A percentile compares a stretch with the other conserved stretches of the same genome.
These are phyloP conservation scores for Cutaneotrichosporon sp. DNA, from an alignment of 1,284 basidiomycete species.

Conservation along the genomic window DNA sequence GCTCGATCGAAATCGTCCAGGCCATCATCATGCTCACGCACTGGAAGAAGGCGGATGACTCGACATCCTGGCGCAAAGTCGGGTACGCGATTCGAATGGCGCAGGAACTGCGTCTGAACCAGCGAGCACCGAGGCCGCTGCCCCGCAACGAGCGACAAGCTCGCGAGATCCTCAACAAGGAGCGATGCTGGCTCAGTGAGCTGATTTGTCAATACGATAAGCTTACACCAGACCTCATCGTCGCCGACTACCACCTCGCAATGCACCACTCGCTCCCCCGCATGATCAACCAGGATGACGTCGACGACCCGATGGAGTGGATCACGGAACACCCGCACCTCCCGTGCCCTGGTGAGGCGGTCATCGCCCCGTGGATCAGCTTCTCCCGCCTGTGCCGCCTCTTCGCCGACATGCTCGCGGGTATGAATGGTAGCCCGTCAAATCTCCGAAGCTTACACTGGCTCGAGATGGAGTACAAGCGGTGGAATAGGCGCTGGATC, in stretches of 20 bases:
- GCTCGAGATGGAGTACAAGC: slow-evolving; percentile 33
- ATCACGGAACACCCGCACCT: slow-evolving; percentile 37
- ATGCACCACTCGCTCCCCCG: slow-evolving; percentile 35
- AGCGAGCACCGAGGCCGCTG: slow-evolving; percentile 35
- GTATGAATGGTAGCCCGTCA: slow-evolving; percentile 33
- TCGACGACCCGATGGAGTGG: slow-evolving; percentile 34
- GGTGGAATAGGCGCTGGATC: slow-evolving; percentile 38
- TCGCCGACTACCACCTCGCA: slow-evolving; percentile 36
- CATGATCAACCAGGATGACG: slow-evolving; percentile 34
- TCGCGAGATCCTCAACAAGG: slow-evolving; percentile 34
- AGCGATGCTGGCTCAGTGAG: slow-evolving; percentile 39
- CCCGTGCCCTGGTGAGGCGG: slow-evolving; percentile 35
- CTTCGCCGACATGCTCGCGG: slow-evolving; percentile 31
- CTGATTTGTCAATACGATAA: not conserved
- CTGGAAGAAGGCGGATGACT: slow-evolving; percentile 53
- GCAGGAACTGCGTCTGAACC: slow-evolving; percentile 48
- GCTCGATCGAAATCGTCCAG: slow-evolving; percentile 52
- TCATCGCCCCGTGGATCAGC: slow-evolving; percentile 36
- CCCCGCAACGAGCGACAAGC: slow-evolving; percentile 36
- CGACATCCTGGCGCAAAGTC: slow-evolving; percentile 45
- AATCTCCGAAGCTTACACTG: slow-evolving; percentile 34
- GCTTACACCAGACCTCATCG: slow-evolving; percentile 28
- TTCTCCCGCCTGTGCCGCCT: slow-evolving; percentile 34
- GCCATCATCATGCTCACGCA: slow-evolving; percentile 49
- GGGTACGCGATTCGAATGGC: slow-evolving; percentile 49